Conservation (phyloP, 2,329 filamentous ascomycete species). For the Diplodia intermedia region DNA sequence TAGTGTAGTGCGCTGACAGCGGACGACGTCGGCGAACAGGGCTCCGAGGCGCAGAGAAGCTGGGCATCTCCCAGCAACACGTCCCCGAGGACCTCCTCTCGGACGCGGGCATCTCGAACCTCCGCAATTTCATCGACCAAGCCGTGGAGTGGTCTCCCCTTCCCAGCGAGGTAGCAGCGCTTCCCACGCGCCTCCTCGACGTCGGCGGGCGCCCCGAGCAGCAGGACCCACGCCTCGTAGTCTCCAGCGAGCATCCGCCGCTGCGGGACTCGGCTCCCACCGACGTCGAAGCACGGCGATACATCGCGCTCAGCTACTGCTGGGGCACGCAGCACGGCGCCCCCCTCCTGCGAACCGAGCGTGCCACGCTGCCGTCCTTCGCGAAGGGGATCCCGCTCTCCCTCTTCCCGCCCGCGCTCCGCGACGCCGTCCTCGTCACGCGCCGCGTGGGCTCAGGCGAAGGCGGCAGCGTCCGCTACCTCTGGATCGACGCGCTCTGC, state of each 20-base stretch:
- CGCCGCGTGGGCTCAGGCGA: background rate
- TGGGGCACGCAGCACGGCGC: constrained; percentile 5
- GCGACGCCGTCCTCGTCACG: constrained; percentile 27
- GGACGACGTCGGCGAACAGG: background rate
- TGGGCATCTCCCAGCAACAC: background rate
- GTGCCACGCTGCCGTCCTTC: background rate
- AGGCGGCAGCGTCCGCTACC: constrained; percentile 6
- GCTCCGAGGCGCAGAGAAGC: background rate
- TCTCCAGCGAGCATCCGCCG: background rate
- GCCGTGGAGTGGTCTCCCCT: background rate
- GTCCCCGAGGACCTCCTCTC: background rate
- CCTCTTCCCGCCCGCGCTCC: constrained; percentile 3
- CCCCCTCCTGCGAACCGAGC: background rate
- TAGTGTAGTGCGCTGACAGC: background rate
- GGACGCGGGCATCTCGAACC: background rate
- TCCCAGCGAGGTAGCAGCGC: background rate
- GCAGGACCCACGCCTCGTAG: background rate
- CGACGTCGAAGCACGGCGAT: background rate
- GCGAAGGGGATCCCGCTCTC: background rate
- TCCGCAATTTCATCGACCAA: background rate
- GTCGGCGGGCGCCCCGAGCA: background rate
- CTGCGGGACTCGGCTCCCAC: background rate
- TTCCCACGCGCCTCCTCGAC: background rate
- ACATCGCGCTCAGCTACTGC: constrained; percentile 20
- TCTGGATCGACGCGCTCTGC: constrained; percentile 36